Evolutionary conservation across 2,329 filamentous ascomycete genomes (phyloP), one percentile per base, ranked within the genome.

Genomic region (Calonectria hawksworthii): DNA sequence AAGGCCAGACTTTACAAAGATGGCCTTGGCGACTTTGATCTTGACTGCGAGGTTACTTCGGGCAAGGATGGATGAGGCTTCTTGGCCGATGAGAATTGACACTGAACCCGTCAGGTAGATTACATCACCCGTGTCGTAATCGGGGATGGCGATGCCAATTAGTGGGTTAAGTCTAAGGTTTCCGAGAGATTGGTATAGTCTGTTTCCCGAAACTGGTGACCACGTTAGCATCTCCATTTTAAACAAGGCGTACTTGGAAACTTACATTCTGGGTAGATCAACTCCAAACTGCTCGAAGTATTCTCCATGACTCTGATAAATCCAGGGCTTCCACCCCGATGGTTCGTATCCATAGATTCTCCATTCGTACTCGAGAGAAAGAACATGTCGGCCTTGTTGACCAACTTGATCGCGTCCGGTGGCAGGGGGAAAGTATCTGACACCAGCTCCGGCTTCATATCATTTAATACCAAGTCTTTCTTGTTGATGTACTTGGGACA

Each of bases 401-500:
- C 85, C 36, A 97, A 81, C 10, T 89, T 86, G 11, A 93, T 76
- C 1, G 93, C 94, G 65, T 88, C 87, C 10, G 82, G 79, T 0
- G 90, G 84, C 5, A 96, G 85, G 32, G 84, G 85, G 11, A 86
- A 75, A 2, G 82, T 81, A 38, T 85, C 84, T 5, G 84, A 81
- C 6, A 86, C 80, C 5, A 94, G 91, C 18, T 87, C 82, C 2
- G 93, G 89, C 0, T 87, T 75, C 56, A 90, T 88, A 4, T 65
- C 70, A 34, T 78, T 76, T 7, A 90, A 88, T 2, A 85, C 82
- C 50, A 98, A 91, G 2, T 87, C 86, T 82, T 94, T 96, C 80
- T 91, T 92, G 83, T 96, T 97, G 41, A 98, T 83, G 80, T 98
- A 98, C 84, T 98, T 98, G 2, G 95, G 95, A 80, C 95, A 98